Conservation (phyloP, 164 flowering plant species). For the Taxillus chinensis region DNA sequence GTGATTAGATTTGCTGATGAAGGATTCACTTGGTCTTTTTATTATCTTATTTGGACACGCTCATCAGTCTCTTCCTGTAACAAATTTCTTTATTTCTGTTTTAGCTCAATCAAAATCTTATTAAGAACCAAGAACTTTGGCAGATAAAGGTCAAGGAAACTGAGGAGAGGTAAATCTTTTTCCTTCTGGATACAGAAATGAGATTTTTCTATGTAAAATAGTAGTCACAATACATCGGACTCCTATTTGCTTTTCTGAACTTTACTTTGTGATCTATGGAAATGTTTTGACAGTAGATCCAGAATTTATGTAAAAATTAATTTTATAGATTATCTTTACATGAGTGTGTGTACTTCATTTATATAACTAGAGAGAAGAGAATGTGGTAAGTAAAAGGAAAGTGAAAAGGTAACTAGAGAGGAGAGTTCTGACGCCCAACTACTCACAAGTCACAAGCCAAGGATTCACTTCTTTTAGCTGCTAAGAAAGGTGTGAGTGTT, state of each 20-base stretch:
- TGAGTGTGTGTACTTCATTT: no score
- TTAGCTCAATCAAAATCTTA: constrained; percentile 58
- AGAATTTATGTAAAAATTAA: neutral
- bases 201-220: neutral
- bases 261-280: neutral
- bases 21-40: neutral
- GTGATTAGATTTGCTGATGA: neutral
- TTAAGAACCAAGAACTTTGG: constrained; percentile 54
- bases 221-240: neutral
- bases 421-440: no score
- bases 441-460: no score
- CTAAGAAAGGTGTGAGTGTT: no score
- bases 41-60: neutral
- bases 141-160: constrained; percentile 44
- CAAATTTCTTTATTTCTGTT: neutral
- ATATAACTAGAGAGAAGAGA: no score
- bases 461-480: no score
- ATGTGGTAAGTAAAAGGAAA: no score
- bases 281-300: neutral
- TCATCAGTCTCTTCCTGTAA: neutral
- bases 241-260: no score
- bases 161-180: constrained; percentile 49
- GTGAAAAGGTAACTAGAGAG: no score
- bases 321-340: no score
- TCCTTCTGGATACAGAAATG: neutral